Conservation (phyloP, 176 grass and related monocot species). For the Aegilops umbellulata region DNA sequence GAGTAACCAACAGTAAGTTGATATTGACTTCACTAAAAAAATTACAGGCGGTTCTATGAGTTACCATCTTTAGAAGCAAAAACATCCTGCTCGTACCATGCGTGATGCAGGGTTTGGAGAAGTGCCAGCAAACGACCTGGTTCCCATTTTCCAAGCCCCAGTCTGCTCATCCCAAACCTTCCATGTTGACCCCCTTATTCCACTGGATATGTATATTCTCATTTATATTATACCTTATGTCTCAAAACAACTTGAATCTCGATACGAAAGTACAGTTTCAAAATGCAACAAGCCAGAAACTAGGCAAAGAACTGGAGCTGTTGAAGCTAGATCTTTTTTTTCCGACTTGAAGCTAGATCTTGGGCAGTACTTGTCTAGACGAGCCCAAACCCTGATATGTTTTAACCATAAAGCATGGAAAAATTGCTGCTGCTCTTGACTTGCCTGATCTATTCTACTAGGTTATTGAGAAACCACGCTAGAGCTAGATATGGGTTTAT, state of each 20-base stretch:
- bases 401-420: not conserved
- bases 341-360: not conserved
- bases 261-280: too few relatives aligned
- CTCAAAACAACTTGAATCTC: too few relatives aligned
- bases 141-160: not conserved
- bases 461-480: not conserved
- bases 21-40: not conserved
- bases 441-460: not conserved
- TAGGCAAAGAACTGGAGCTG: not conserved
- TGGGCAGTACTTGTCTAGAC: not conserved
- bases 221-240: too few relatives aligned
- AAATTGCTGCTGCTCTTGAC: not conserved
- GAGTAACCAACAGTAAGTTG: conserved; percentile 38
- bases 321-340: not conserved
- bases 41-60: not conserved
- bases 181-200: not conserved
- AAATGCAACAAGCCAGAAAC: not conserved
- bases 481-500: not conserved
- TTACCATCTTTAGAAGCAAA: not conserved
- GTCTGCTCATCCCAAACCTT: not conserved
- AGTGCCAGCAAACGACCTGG: not conserved
- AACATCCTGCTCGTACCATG: not conserved
- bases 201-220: not conserved
- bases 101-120: not conserved
- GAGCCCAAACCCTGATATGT: not conserved